Percentiles rank a stretch among this genome's conserved stretches.
Conservation (phyloP, 164 flowering plant species). For the Kalanchoe fedtschenkoi region DNA sequence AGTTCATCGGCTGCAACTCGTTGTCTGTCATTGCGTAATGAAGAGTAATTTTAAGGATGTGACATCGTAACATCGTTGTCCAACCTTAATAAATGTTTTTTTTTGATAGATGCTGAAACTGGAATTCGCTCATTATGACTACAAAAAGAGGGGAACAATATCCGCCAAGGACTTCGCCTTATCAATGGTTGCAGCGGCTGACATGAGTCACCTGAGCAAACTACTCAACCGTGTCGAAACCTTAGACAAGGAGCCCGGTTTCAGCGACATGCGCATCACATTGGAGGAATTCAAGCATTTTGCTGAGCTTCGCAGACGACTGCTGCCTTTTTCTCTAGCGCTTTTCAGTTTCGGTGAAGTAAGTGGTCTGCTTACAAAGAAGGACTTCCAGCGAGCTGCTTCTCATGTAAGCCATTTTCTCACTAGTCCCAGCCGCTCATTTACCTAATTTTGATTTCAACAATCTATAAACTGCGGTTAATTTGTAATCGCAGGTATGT, state of each 20-base stretch:
- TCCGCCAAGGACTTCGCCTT: constrained; percentile 88
- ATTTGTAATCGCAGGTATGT: constrained; percentile 51
- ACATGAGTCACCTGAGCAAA: constrained; percentile 47
- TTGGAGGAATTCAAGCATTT: constrained; percentile 72
- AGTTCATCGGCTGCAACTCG: background rate
- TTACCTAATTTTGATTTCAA: background rate
- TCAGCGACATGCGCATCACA: constrained; percentile 41
- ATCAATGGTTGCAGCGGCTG: constrained; percentile 95
- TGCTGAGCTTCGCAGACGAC: constrained; percentile 57
- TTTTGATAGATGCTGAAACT: constrained; percentile 46
- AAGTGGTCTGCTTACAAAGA: constrained; percentile 55
- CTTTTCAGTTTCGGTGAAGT: constrained; percentile 72
- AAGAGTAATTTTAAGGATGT: background rate
- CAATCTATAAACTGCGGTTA: constrained; percentile 2
- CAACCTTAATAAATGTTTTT: background rate
- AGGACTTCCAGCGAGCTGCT: constrained; percentile 83
- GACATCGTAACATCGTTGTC: background rate
- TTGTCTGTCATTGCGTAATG: background rate
- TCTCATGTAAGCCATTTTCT: constrained; percentile 39
- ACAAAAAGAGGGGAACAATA: constrained; percentile 53
- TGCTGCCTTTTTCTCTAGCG: constrained; percentile 67
- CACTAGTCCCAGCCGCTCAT: background rate
- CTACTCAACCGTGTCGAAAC: constrained; percentile 67
- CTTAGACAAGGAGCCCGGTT: constrained; percentile 32
- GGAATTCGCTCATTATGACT: constrained; percentile 91